phyloP scores from a whole-genome alignment of 805 yeast species.

The Maudiozyma serrabonitensis region DNA sequence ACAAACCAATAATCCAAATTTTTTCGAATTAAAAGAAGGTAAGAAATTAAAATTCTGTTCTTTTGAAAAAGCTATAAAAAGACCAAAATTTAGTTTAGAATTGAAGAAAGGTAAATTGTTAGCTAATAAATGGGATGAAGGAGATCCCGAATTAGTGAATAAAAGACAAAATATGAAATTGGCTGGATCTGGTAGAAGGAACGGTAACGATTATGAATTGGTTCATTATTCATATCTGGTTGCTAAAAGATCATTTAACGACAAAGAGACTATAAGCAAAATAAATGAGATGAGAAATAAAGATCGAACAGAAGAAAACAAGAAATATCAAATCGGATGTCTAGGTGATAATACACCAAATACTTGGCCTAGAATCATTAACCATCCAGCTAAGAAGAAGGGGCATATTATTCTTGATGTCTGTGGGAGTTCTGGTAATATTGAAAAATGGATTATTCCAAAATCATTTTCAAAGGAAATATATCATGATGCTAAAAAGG shows the following conservation, averaged over 20 bases:
- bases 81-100: slow-evolving; percentile 77
- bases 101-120: slow-evolving; percentile 72
- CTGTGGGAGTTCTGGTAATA: slow-evolving; percentile 67
- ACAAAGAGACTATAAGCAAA: slow-evolving; percentile 30
- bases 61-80: slow-evolving; percentile 55
- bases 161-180: slow-evolving; percentile 31
- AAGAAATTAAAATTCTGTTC: slow-evolving; percentile 64
- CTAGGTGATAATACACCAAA: slow-evolving; percentile 18
- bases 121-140: slow-evolving; percentile 61
- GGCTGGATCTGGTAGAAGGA: slow-evolving; percentile 68
- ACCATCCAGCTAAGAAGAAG: slow-evolving; percentile 64
- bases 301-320: slow-evolving; percentile 3
- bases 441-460: slow-evolving; percentile 84
- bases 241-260: slow-evolving; percentile 47
- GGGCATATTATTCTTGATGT: slow-evolving; percentile 74
- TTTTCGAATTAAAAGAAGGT: slow-evolving; percentile 46
- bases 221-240: slow-evolving; percentile 70
- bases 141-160: slow-evolving; percentile 45
- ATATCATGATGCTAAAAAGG: slow-evolving; percentile 87
- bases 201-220: slow-evolving; percentile 58
- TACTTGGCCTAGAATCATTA: slow-evolving; percentile 66
- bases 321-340: slow-evolving; percentile 17
- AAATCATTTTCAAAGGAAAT: slow-evolving; percentile 62
- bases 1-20: slow-evolving; percentile 65
- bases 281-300: slow-evolving; percentile 34